Base-by-base conservation (phyloP, 768 basidiomycete species). In the Melanogaster broomeanus region DNA sequence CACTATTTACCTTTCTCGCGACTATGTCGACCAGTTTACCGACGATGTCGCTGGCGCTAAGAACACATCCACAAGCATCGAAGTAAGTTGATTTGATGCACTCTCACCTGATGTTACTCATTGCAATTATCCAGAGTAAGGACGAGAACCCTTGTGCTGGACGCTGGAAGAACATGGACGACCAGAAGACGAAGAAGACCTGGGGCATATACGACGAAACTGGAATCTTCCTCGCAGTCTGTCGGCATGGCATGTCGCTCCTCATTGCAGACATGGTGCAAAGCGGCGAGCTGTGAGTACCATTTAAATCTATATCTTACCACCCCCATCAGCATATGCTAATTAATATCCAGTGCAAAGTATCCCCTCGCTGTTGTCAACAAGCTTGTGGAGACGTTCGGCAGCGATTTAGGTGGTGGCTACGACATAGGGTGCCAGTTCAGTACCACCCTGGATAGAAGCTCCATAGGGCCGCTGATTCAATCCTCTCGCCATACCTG, bases 351-450 rank as follows among this genome's bases (percentile, higher is more conserved):
- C 3, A 65, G 61, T 6, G 57, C 61, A n/a, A 63, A 66, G 45
- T 67, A 61, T 39, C 51, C 56, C 4, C 46, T 66, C 2, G 60
- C 56, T 0, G 31, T 60, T 4, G 24, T 59, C 3, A 40, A 33
- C 10, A 49, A 46, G 35, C 44, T 64, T 4, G 43, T 62, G 2
- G 25, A 52, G 2, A 34, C 44, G 1, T 58, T 52, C 27, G 56
- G 56, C 3, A 16, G 16, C 1, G 41, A 53, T 33, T 22, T 62
- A 5, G 48, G 45, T 6, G 49, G 43, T 10, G 64, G 64, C 8
- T 61, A 62, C 51, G 56, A 66, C 21, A 66, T 66, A 15, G 55
- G 61, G 1, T 63, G 63, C 27, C 18, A 45, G 4, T 61, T 64
- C 47, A 45, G 49, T n/a, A 47, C 52, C 1, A 64, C 57, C 2